Percentiles rank a stretch among this genome's conserved stretches.
phyloP scores from a whole-genome alignment of 345 rosid species.

The Sapria himalayana region DNA sequence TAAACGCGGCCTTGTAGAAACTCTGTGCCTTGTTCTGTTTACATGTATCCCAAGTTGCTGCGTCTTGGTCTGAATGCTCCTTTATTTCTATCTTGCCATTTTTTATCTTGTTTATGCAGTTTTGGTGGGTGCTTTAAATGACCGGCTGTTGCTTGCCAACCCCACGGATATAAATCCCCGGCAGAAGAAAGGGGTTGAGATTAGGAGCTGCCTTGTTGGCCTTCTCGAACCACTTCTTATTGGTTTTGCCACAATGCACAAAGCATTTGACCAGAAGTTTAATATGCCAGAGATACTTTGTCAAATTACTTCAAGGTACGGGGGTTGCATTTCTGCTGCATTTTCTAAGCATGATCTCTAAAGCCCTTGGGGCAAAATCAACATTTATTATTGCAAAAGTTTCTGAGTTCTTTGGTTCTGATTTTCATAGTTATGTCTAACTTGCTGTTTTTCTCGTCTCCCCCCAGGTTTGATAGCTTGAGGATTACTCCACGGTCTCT shows the following conservation, averaged over 20 bases:
- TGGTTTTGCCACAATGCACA: constrained; percentile 98
- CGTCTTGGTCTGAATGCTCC: too few relatives aligned
- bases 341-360: too few relatives aligned
- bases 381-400: too few relatives aligned
- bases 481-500: constrained; percentile 90
- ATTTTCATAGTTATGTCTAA: too few relatives aligned
- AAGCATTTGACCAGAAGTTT: constrained; percentile 74
- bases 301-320: constrained; percentile 93
- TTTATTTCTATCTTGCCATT: background rate
- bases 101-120: constrained; percentile 25
- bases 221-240: constrained; percentile 93
- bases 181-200: constrained; percentile 71
- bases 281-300: constrained; percentile 75
- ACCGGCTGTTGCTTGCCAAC: constrained; percentile 59
- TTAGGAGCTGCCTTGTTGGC: constrained; percentile 86
- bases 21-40: too few relatives aligned
- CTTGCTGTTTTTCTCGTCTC: too few relatives aligned
- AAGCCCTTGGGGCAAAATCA: too few relatives aligned
- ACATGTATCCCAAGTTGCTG: too few relatives aligned
- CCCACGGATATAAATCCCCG: constrained; percentile 77
- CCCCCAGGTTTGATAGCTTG: constrained; percentile 94
- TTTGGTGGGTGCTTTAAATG: constrained; percentile 80
- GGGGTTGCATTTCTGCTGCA: too few relatives aligned
- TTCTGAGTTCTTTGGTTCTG: too few relatives aligned
- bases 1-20: too few relatives aligned